A percentile compares a stretch with the other conserved stretches of the same genome.
Evolutionary conservation across 1,139 yeast species (phyloP).

Genomic region (Protomyces macrosporus): DNA sequence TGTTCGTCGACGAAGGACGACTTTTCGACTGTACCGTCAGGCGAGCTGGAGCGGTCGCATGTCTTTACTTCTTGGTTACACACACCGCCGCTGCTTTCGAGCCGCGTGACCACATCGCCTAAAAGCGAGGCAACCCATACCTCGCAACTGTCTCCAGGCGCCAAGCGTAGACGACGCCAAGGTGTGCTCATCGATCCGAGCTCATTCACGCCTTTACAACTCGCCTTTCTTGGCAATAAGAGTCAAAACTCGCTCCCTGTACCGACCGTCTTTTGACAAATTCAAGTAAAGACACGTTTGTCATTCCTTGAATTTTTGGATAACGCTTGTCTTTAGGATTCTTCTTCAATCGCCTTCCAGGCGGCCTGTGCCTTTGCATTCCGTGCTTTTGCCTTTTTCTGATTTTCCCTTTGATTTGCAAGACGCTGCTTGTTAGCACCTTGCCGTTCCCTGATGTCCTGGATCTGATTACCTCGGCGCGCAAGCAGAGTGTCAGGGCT

Average conservation of each 20-base stretch:
- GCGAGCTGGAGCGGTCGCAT: no score
- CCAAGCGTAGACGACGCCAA: background rate
- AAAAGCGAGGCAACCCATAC: no score
- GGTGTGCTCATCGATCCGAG: background rate
- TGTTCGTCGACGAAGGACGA: no score
- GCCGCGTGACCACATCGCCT: no score
- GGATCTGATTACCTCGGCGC: slow-evolving; percentile 18
- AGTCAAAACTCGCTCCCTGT: background rate
- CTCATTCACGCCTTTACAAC: background rate
- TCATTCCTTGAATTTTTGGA: background rate
- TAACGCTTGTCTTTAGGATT: slow-evolving; percentile 70
- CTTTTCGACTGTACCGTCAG: no score
- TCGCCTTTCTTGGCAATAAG: background rate
- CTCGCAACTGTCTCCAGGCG: background rate
- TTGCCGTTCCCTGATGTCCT: background rate
- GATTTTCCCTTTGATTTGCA: slow-evolving; percentile 21
- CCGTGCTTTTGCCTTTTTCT: slow-evolving; percentile 8
- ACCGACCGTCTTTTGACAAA: background rate
- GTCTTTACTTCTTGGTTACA: no score
- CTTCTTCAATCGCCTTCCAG: slow-evolving; percentile 59
- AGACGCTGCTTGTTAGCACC: slow-evolving; percentile 1
- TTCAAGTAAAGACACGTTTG: no score
- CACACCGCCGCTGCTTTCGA: no score
- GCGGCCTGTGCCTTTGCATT: slow-evolving; percentile 14
- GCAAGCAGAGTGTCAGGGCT: slow-evolving; percentile 16